A percentile compares a stretch with the other conserved stretches of the same genome.
Conservation (phyloP, 2,329 filamentous ascomycete genomes). For the Thelonectria discophora region DNA sequence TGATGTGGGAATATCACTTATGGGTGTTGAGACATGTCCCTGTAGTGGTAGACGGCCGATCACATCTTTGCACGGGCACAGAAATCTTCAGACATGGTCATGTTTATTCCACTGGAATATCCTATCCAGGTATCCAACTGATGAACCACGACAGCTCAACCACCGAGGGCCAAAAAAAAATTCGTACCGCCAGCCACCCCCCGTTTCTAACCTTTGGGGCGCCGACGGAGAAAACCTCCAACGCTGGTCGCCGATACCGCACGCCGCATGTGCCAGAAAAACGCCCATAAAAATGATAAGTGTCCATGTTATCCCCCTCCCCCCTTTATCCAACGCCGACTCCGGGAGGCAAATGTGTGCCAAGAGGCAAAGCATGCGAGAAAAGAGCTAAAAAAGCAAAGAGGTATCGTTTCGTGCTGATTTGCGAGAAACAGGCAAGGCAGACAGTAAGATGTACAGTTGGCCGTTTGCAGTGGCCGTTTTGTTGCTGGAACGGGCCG, state of each 20-base stretch:
- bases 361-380: not conserved
- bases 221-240: not conserved
- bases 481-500: not conserved
- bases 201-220: not conserved
- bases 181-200: not conserved
- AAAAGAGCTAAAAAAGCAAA: not conserved
- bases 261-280: not conserved
- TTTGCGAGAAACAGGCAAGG: not conserved
- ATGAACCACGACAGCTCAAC: not conserved
- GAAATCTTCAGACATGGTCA: conserved; percentile 1
- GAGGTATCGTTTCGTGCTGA: not conserved
- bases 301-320: not conserved
- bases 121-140: conserved; percentile 13
- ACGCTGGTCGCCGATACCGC: not conserved
- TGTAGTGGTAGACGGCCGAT: too few species aligned
- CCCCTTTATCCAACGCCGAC: conserved; percentile 18
- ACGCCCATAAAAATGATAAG: conserved; percentile 7
- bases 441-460: not conserved
- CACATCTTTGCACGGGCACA: too few species aligned
- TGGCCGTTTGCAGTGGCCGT: not conserved
- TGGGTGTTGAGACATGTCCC: not conserved
- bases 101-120: conserved; percentile 4
- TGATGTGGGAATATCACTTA: not conserved
- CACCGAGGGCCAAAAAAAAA: not conserved
- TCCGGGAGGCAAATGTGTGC: not conserved